Conservation (phyloP, 129 eudicot species). For the Flaveria trinervia region DNA sequence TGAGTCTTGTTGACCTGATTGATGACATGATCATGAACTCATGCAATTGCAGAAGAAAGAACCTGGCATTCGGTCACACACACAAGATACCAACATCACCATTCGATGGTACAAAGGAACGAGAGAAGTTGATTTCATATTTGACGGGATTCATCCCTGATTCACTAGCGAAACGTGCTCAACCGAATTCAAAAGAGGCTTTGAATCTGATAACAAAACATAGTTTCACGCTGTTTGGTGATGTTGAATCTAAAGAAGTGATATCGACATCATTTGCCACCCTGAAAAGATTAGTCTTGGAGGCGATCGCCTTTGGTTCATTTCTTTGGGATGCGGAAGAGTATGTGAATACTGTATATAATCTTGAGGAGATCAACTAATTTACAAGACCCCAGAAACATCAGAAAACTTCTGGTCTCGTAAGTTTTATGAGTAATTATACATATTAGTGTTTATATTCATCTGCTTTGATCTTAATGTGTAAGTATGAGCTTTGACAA, state of each 20-base stretch:
- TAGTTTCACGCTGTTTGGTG: slow-evolving; percentile 63
- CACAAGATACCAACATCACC: slow-evolving; percentile 33
- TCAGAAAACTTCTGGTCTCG: slow-evolving; percentile 18
- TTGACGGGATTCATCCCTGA: slow-evolving; percentile 59
- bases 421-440: slow-evolving; percentile 16
- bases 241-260: slow-evolving; percentile 45
- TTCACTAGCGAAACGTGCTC: slow-evolving; percentile 58
- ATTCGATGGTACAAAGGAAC: slow-evolving; percentile 28
- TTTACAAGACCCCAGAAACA: background rate
- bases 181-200: slow-evolving; percentile 71
- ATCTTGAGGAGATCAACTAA: slow-evolving; percentile 56
- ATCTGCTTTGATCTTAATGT: background rate
- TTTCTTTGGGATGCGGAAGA: slow-evolving; percentile 87
- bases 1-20: slow-evolving; percentile 33
- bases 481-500: slow-evolving; percentile 19
- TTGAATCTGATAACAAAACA: slow-evolving; percentile 57
- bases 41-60: slow-evolving; percentile 34
- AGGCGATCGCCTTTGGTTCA: slow-evolving; percentile 87
- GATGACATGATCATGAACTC: slow-evolving; percentile 32
- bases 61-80: slow-evolving; percentile 40
- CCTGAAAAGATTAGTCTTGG: slow-evolving; percentile 74
- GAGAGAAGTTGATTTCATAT: slow-evolving; percentile 52
- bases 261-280: slow-evolving; percentile 73
- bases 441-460: slow-evolving; percentile 22
- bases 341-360: slow-evolving; percentile 59